Base-by-base conservation (phyloP, 495 filamentous ascomycete species). In the Lasiosphaeria hispida region DNA sequence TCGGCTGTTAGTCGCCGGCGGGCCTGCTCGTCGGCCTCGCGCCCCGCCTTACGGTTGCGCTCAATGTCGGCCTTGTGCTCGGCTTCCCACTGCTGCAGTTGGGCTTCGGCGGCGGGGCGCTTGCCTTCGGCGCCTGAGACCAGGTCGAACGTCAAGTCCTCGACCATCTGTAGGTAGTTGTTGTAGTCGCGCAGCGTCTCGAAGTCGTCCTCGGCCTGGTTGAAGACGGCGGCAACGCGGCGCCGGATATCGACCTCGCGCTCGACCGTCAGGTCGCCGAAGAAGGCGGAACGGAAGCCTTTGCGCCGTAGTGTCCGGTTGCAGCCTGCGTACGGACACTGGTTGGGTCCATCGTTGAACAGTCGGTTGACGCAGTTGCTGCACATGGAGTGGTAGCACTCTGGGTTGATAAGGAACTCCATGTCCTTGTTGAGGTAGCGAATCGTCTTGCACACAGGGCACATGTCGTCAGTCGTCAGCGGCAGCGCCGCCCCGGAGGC, bases 331-430 rank as follows among this genome's bases (percentile, higher is more conserved):
- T 96, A 88, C 5, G 94, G 94, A 63, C 94, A 99, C 44, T 88
- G 86, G 10, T 91, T 87, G 0, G 95, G 94, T 0, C 94, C 93
- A 18, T 86, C 85, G 19, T 87, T 88, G 82, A 97, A 98, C 59
- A 96, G 90, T 23, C 92, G 87, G 77, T 92, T 89, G 48, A 97
- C 93, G 78, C 94, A 97, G 36, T 87, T 89, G 65, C 86, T 83
- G 75, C 94, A 99, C 91, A 99, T 96, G 60, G 89, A 90, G 82
- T 99, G 94, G 80, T 97, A 99, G 82, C 94, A 99, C 77, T 95
- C 90, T 14, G 93, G 89, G 72, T 97, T 96, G 72, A 97, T 90
- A 60, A 95, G 88, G 75, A 99, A 96, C 51, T 83, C 79, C 84
- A 99, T 92, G 75, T 90, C 85, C 18, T 85, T 86, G 77, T 96